Evolutionary conservation across 139 green algal genomes (phyloP).

Genomic region (Picochlorum sp.): DNA sequence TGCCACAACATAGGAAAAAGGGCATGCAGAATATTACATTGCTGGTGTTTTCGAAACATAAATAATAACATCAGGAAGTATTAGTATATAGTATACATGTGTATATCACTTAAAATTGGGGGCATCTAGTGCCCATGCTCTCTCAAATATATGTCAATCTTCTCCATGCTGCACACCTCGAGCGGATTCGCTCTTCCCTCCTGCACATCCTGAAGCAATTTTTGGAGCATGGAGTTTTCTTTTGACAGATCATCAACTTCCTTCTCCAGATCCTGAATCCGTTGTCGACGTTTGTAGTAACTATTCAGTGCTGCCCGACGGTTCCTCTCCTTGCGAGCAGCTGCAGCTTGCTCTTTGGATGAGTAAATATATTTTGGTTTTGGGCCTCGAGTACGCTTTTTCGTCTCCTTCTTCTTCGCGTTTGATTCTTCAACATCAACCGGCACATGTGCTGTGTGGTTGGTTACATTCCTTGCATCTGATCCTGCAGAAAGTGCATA

Average conservation of each 20-base stretch:
- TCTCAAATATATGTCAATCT: too few species aligned
- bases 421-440: neutral
- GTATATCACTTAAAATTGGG: too few species aligned
- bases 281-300: conserved; percentile 25
- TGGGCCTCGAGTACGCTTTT: conserved; percentile 19
- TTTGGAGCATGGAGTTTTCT: too few species aligned
- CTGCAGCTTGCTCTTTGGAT: conserved; percentile 18
- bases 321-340: conserved; percentile 26
- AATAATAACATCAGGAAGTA: too few species aligned
- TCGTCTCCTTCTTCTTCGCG: neutral
- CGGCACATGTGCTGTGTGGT: neutral
- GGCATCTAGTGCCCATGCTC: too few species aligned
- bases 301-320: conserved; percentile 22
- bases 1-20: too few species aligned
- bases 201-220: too few species aligned
- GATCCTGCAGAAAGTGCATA: neutral
- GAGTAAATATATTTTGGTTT: conserved; percentile 33
- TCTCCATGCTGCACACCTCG: too few species aligned
- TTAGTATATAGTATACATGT: too few species aligned
- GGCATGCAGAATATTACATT: too few species aligned
- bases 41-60: too few species aligned
- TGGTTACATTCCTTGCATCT: neutral
- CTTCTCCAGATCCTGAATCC: neutral
- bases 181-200: too few species aligned
- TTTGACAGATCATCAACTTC: neutral